phyloP scores from a whole-genome alignment of 192 early-diverging fungal species.

The Coemansia biformis region DNA sequence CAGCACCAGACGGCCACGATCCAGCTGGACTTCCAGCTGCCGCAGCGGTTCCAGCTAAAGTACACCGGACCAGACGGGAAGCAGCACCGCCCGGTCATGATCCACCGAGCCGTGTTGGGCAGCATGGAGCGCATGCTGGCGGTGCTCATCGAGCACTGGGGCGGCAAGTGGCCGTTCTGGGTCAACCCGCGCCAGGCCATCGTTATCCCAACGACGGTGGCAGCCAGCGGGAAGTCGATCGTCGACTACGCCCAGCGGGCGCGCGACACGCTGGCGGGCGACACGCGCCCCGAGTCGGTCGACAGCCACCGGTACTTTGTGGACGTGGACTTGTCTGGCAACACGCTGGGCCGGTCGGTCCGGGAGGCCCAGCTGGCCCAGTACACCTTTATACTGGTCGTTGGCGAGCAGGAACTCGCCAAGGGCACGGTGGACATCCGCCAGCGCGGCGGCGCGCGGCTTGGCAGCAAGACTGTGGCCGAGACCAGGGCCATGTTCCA shows the following conservation, averaged over 20 bases:
- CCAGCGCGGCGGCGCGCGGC: slow-evolving; percentile 54
- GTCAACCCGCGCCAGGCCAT: slow-evolving; percentile 84
- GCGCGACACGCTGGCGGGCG: slow-evolving; percentile 27
- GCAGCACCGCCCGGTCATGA: slow-evolving; percentile 76
- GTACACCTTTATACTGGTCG: slow-evolving; percentile 85
- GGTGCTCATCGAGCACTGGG: slow-evolving; percentile 90
- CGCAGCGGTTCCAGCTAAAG: slow-evolving; percentile 72
- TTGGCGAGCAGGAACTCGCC: slow-evolving; percentile 74
- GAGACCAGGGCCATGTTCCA: slow-evolving; percentile 58
- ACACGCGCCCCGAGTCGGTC: slow-evolving; percentile 37
- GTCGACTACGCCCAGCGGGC: slow-evolving; percentile 66
- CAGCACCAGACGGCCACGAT: slow-evolving; percentile 91
- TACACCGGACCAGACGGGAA: slow-evolving; percentile 66
- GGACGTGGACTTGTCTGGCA: slow-evolving; percentile 66
- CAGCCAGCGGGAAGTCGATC: slow-evolving; percentile 49
- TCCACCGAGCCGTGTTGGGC: slow-evolving; percentile 90
- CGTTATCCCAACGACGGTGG: slow-evolving; percentile 60
- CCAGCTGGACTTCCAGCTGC: slow-evolving; percentile 94
- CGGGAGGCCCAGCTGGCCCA: slow-evolving; percentile 72
- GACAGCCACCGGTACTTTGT: slow-evolving; percentile 69
- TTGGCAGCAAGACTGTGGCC: slow-evolving; percentile 60
- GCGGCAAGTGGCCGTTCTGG: slow-evolving; percentile 94
- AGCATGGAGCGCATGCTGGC: slow-evolving; percentile 92
- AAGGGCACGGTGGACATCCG: slow-evolving; percentile 70
- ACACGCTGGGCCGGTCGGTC: slow-evolving; percentile 68